Percentiles rank a stretch among this genome's conserved stretches.
Conservation (phyloP, 2,329 filamentous ascomycete species). For the Atkinsonella texensis region DNA sequence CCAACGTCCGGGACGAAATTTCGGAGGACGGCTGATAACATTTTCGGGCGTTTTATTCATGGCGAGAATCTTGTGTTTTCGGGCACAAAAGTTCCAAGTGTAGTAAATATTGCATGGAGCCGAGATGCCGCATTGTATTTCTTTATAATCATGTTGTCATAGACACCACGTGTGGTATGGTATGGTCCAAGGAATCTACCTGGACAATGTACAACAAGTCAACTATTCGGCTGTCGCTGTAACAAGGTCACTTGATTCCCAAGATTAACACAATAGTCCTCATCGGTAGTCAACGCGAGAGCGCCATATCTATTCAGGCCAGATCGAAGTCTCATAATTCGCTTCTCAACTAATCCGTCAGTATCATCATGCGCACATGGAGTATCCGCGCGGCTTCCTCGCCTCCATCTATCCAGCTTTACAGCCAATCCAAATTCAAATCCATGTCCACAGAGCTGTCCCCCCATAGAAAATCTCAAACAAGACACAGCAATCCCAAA, state of each 20-base stretch:
- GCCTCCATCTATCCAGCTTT: slow-evolving; percentile 5
- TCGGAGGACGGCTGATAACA: background rate
- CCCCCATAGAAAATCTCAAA: background rate
- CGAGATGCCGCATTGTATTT: background rate
- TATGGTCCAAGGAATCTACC: background rate
- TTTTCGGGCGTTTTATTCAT: background rate
- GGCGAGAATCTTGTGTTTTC: background rate
- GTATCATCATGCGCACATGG: background rate
- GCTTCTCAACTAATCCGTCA: background rate
- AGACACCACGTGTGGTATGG: no score
- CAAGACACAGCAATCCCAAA: background rate
- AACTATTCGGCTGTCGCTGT: background rate
- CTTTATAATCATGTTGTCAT: no score
- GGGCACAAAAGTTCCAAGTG: background rate
- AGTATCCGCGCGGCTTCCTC: background rate
- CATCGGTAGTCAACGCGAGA: background rate
- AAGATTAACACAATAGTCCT: no score
- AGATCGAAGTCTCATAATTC: background rate
- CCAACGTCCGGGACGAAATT: no score
- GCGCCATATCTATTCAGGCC: background rate
- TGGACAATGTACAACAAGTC: background rate
- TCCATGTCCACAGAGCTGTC: slow-evolving; percentile 1
- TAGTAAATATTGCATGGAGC: background rate
- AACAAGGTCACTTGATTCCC: no score
- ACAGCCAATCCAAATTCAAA: slow-evolving; percentile 7